These are phyloP conservation scores for Cryptosporidium parvum DNA, from an alignment of 169 alveolate genomes.

Conservation along the genomic window DNA sequence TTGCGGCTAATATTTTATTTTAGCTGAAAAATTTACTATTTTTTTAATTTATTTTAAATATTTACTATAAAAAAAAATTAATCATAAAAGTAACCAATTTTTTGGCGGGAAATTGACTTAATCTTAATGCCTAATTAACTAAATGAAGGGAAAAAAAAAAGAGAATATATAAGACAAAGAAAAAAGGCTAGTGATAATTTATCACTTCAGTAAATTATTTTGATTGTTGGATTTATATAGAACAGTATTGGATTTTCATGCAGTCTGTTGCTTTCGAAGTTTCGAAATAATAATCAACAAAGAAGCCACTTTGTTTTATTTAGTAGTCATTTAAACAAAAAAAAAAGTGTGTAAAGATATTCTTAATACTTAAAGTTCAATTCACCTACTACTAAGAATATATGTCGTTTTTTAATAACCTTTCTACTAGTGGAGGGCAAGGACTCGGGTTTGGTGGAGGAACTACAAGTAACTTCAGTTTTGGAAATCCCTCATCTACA, in stretches of 20 bases:
- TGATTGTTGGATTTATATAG: not conserved
- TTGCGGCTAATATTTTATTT: too few relatives aligned
- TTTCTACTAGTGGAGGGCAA: slow-evolving; percentile 38
- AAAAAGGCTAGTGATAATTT: not conserved
- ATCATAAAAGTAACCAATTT: not conserved
- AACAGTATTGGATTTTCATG: not conserved
- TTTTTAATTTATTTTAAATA: too few relatives aligned
- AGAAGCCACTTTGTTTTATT: not conserved
- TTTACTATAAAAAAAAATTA: too few relatives aligned
- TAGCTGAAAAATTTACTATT: too few relatives aligned
- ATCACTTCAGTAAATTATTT: not conserved
- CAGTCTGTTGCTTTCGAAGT: not conserved
- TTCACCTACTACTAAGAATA: not conserved
- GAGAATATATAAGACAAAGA: not conserved
- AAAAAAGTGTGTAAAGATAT: slow-evolving; percentile 3
- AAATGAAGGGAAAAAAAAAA: too few relatives aligned
- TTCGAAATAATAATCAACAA: not conserved
- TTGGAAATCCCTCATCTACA: slow-evolving; percentile 12
- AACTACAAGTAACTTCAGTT: slow-evolving; percentile 5
- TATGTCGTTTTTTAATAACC: slow-evolving; percentile 47
- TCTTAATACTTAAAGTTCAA: not conserved
- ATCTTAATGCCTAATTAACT: not conserved
- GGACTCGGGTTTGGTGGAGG: slow-evolving; percentile 28
- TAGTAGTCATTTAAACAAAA: not conserved
- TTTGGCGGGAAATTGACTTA: not conserved